Percentiles rank a stretch among this genome's conserved stretches.
Conservation (phyloP, 352 stramenopile species). For the Albugo candida region DNA sequence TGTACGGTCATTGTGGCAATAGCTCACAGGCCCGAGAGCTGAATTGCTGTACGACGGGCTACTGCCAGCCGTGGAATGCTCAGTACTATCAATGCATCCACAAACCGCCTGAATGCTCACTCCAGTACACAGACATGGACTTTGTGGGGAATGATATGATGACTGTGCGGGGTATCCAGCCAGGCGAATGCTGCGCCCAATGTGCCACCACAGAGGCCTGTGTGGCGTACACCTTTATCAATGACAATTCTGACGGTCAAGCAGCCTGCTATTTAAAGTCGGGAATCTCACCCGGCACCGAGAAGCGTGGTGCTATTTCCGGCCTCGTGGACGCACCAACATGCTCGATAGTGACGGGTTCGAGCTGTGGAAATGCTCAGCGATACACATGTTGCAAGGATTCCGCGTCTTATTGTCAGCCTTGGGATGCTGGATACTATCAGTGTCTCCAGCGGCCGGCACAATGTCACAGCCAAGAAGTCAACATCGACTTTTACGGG, state of each 20-base stretch:
- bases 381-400: background rate
- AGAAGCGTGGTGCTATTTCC: conserved; percentile 23
- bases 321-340: conserved; percentile 13
- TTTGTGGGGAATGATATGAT: conserved; percentile 20
- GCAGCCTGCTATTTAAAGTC: conserved; percentile 33
- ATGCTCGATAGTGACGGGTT: background rate
- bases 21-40: conserved; percentile 11
- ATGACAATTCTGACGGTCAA: conserved; percentile 20
- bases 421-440: conserved; percentile 17
- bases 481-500: conserved; percentile 25
- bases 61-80: conserved; percentile 27
- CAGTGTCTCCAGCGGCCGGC: conserved; percentile 16
- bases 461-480: conserved; percentile 18
- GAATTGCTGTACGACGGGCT: conserved; percentile 19
- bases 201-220: conserved; percentile 19
- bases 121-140: conserved; percentile 18
- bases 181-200: conserved; percentile 21
- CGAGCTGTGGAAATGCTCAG: background rate
- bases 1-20: conserved; percentile 20
- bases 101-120: conserved; percentile 13
- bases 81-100: conserved; percentile 22
- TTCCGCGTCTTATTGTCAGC: conserved; percentile 17
- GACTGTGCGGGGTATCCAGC: conserved; percentile 14
- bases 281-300: conserved; percentile 10
- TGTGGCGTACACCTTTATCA: conserved; percentile 34